Evolutionary conservation across 768 basidiomycete species (phyloP).

Genomic region (Pleurotus pulmonarius): DNA sequence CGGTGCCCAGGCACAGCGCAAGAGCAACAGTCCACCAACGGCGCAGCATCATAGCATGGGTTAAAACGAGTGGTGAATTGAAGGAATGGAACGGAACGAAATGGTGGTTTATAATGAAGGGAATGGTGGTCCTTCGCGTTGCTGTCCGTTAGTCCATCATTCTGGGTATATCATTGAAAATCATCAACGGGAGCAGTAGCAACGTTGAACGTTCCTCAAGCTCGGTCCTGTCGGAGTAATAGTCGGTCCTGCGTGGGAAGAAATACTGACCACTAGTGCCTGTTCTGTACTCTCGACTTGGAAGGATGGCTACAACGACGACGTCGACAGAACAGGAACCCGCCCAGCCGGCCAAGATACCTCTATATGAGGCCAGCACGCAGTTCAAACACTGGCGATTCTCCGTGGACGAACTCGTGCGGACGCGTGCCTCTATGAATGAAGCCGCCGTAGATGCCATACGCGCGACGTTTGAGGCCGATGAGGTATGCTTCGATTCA

Average conservation of each 20-base stretch:
- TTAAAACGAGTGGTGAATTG: not conserved
- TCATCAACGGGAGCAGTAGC: too few relatives aligned
- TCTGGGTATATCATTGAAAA: too few relatives aligned
- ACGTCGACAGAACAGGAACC: not conserved
- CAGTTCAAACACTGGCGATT: constrained; percentile 90
- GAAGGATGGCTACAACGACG: constrained; percentile 7
- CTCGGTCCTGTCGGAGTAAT: too few relatives aligned
- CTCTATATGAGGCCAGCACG: constrained; percentile 75
- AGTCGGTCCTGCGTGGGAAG: too few relatives aligned
- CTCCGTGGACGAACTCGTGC: constrained; percentile 60
- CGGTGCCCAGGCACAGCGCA: constrained; percentile 8
- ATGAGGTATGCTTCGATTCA: constrained; percentile 51
- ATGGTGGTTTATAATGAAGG: too few relatives aligned
- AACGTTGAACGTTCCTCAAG: too few relatives aligned
- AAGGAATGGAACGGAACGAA: not conserved
- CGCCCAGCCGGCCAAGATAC: constrained; percentile 22
- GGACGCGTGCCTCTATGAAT: constrained; percentile 67
- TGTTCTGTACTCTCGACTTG: not conserved
- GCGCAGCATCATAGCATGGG: too few relatives aligned
- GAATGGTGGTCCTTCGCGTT: too few relatives aligned
- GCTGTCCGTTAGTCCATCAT: too few relatives aligned
- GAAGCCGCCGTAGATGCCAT: constrained; percentile 74
- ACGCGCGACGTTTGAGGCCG: constrained; percentile 69
- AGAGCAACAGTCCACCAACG: not conserved
- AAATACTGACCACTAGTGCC: too few relatives aligned